These are phyloP conservation scores for Corymbia citriodora DNA, from an alignment of 441 rosid species.

Conservation along the genomic window DNA sequence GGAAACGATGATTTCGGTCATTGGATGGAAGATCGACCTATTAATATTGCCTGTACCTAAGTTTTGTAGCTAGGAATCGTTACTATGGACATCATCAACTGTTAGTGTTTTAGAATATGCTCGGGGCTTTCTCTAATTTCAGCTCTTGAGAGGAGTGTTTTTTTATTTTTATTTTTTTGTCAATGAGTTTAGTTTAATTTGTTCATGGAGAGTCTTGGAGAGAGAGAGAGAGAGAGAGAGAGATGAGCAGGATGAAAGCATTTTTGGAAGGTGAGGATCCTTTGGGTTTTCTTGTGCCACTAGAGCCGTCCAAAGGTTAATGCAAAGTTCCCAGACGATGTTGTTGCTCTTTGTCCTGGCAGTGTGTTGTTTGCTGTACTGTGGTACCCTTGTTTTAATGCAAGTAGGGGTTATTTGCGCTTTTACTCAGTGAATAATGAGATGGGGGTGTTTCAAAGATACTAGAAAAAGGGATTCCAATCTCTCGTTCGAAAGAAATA, in stretches of 20 bases:
- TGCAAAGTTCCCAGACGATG: not conserved
- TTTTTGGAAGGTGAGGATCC: not conserved
- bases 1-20: constrained; percentile 43
- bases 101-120: not conserved
- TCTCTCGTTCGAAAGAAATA: not conserved
- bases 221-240: not conserved
- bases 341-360: not conserved
- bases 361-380: not conserved
- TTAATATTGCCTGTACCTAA: constrained; percentile 69
- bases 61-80: constrained; percentile 37
- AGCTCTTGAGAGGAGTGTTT: constrained; percentile 4
- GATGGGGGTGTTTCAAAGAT: not conserved
- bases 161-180: not conserved
- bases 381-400: not conserved
- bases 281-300: constrained; percentile 65
- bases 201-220: not conserved
- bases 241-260: constrained; percentile 8
- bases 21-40: constrained; percentile 40
- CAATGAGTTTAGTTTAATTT: constrained; percentile 4
- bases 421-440: not conserved
- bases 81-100: not conserved
- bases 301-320: constrained; percentile 62
- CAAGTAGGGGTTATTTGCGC: not conserved
- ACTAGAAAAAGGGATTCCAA: not conserved
- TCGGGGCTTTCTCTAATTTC: constrained; percentile 5